Conservation (phyloP, 1,284 basidiomycete genomes). For the Chalciporus sp. region DNA sequence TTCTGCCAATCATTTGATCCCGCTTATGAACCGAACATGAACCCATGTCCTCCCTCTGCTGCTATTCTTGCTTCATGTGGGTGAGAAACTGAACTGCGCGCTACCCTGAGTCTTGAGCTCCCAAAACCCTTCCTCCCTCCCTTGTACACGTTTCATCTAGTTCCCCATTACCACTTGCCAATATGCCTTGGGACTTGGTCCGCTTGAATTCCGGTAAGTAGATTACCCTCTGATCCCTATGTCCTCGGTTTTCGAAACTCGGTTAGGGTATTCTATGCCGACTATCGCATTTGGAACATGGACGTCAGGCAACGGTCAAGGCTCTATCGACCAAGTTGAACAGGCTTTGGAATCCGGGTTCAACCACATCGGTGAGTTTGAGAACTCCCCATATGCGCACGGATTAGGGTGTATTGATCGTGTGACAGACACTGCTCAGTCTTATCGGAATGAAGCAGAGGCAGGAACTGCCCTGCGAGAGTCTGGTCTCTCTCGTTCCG, state of each 20-base stretch:
- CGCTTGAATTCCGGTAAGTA: slow-evolving; percentile 46
- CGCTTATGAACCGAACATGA: not conserved
- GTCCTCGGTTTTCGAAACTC: not conserved
- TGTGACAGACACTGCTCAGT: slow-evolving; percentile 48
- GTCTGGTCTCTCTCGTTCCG: slow-evolving; percentile 45
- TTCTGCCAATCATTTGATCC: not conserved
- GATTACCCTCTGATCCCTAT: not conserved
- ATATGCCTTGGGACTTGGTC: slow-evolving; percentile 51
- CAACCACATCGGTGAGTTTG: slow-evolving; percentile 47
- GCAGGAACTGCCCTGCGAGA: slow-evolving; percentile 51
- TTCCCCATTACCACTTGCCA: not conserved
- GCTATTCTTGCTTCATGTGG: not conserved
- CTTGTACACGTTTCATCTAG: not conserved
- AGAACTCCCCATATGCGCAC: not conserved
- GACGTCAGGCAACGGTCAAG: slow-evolving; percentile 51
- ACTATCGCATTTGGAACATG: slow-evolving; percentile 57
- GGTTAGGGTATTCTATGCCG: slow-evolving; percentile 45
- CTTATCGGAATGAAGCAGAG: slow-evolving; percentile 51
- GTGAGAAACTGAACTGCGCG: slow-evolving; percentile 2
- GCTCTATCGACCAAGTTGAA: slow-evolving; percentile 50
- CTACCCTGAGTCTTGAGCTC: not conserved
- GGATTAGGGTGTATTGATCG: not conserved
- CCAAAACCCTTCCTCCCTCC: not conserved
- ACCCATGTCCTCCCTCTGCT: not conserved
- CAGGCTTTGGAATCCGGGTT: slow-evolving; percentile 57